Evolutionary conservation across 768 basidiomycete genomes (phyloP).

Genomic region (Mycena belliarum): DNA sequence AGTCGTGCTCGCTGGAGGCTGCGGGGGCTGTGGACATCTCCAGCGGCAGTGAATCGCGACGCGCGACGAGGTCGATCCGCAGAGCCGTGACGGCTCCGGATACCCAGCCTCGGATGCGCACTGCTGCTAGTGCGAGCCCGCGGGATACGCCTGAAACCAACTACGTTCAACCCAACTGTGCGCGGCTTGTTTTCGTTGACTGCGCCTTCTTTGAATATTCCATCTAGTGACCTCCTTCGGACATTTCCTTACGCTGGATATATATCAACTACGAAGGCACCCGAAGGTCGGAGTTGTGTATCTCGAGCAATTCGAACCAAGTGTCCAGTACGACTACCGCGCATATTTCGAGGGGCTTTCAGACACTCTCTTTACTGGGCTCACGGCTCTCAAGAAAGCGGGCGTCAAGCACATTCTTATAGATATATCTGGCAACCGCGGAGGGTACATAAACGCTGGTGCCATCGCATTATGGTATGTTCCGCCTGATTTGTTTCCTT

Average conservation of each 20-base stretch:
- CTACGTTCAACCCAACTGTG: conserved; percentile 17
- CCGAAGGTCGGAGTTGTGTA: conserved; percentile 23
- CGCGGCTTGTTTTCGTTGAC: not conserved
- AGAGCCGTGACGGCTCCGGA: conserved; percentile 10
- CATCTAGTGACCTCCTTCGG: conserved; percentile 18
- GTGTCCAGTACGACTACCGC: not conserved
- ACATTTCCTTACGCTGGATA: conserved; percentile 15
- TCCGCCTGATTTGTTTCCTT: not conserved
- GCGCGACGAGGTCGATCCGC: not conserved
- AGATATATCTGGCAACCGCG: conserved; percentile 20
- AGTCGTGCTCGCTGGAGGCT: conserved; percentile 4
- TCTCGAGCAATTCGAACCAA: conserved; percentile 20
- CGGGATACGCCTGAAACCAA: conserved; percentile 1
- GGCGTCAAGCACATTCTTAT: conserved; percentile 20
- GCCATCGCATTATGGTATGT: not conserved
- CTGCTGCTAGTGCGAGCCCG: not conserved
- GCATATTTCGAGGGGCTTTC: conserved; percentile 12
- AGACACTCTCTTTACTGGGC: conserved; percentile 9
- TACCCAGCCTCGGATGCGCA: conserved; percentile 1
- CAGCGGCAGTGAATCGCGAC: not conserved
- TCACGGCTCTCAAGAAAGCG: conserved; percentile 16
- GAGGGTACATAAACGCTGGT: conserved; percentile 16
- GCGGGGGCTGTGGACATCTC: not conserved
- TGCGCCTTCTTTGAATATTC: too few relatives aligned
- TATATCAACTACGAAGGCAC: conserved; percentile 17